Evolutionary conservation across 495 filamentous ascomycete genomes (phyloP), one percentile per base, ranked within the genome.

Genomic region (Penicillium cosmopolitanum): DNA sequence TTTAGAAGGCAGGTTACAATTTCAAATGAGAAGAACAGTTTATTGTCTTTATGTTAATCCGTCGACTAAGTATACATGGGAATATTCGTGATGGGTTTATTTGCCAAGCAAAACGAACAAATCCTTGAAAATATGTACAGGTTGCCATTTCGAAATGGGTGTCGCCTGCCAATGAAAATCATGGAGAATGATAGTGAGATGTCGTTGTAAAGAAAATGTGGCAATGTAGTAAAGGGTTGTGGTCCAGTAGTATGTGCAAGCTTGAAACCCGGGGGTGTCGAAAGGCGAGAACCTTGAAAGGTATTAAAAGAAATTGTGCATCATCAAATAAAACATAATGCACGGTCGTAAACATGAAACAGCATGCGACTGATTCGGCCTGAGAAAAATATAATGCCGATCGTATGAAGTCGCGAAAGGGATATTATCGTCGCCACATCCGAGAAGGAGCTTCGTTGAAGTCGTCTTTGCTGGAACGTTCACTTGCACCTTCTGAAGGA

Each of bases 391-490:
- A 46, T 46, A 52, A 31, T 21, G 21, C 16, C 35, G 21, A 12
- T 36, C 18, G 44, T 44, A 21, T 33, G 16, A 44, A 44, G 34
- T 38, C 16, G 42, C 33, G 33, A 50, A 23, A 47, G 50, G 48
- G 50, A 58, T 31, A 31, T 62, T 56, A 75, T 65, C 60, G 67
- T 42, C 66, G 57, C 72, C 72, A 75, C 61, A 66, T 65, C 19
- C 68, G 61, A 1, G 61, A 56, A 25, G 58, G 63, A 28, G 65
- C 25, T 5, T 68, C 61, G 15, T 57, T 42, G 42, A 64, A 61
- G 11, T 68, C 68, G n/a, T 74, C 72, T 33, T 64, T 68, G 62
- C 72, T 75, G n/a, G 75, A 75, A 8, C 66, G 69, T 42, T 65
- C 62, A 51, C 73, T 72, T 4, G 53, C 42, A 10, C 34, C 66